Percentiles rank a stretch among this genome's conserved stretches.
Evolutionary conservation across 2,329 filamentous ascomycete genomes (phyloP).

Genomic region (Pochonia chlamydosporia): DNA sequence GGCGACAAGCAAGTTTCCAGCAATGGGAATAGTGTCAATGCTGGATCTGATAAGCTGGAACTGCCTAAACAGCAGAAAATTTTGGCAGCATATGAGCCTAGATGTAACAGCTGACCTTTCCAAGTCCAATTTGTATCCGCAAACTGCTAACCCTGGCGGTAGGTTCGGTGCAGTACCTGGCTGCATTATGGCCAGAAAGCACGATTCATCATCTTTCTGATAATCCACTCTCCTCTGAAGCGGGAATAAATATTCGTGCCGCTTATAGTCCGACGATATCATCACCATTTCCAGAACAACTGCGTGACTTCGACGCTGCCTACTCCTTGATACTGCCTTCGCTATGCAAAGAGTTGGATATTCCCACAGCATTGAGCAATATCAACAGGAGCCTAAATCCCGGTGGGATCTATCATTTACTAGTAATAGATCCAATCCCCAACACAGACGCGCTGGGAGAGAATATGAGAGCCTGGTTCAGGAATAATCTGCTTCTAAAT

Average conservation of each 20-base stretch:
- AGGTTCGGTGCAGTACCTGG: neutral
- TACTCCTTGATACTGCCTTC: constrained; percentile 52
- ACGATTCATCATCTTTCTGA: constrained; percentile 6
- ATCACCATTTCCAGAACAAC: constrained; percentile 30
- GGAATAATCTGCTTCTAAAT: constrained; percentile 53
- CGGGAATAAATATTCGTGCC: neutral
- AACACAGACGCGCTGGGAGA: constrained; percentile 50
- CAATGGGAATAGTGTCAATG: neutral
- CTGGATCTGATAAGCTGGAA: neutral
- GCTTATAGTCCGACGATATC: constrained; percentile 8
- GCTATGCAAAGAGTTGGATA: constrained; percentile 48
- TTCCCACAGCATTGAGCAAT: constrained; percentile 50
- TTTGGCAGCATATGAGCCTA: constrained; percentile 45
- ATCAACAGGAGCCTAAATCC: constrained; percentile 50
- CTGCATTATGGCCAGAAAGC: neutral
- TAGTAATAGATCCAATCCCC: constrained; percentile 58
- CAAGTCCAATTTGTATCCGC: neutral
- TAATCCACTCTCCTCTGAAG: constrained; percentile 4
- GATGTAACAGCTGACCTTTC: constrained; percentile 28
- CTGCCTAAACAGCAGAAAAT: constrained; percentile 22
- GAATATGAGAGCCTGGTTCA: constrained; percentile 53
- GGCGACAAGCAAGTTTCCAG: neutral
- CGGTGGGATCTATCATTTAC: constrained; percentile 51
- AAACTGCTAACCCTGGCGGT: neutral
- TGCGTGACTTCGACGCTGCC: constrained; percentile 40